phyloP scores from a whole-genome alignment of 805 yeast species.

The Clavispora fructus region DNA sequence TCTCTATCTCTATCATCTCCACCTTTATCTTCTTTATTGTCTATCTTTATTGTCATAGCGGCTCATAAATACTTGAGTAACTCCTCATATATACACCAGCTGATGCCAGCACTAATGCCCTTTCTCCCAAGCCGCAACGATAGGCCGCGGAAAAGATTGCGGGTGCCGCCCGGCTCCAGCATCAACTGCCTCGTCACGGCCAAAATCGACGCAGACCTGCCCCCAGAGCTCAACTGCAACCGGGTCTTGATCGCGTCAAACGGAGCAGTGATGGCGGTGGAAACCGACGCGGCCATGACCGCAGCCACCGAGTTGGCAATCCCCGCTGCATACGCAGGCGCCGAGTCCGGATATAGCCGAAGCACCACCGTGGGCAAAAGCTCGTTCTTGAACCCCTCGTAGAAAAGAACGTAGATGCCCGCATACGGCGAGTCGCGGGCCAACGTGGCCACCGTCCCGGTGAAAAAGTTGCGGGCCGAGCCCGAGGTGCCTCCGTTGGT shows the following conservation, averaged over 20 bases:
- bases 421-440: constrained; percentile 95
- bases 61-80: constrained; percentile 40
- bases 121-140: constrained; percentile 77
- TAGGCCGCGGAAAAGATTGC: constrained; percentile 75
- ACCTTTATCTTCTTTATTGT: too few species aligned
- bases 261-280: constrained; percentile 89
- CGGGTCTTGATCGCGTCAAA: constrained; percentile 92
- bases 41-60: neutral
- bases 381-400: constrained; percentile 66
- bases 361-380: constrained; percentile 38
- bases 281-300: constrained; percentile 64
- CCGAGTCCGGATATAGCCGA: constrained; percentile 8
- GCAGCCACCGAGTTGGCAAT: constrained; percentile 74
- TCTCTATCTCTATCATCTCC: too few species aligned
- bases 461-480: constrained; percentile 66
- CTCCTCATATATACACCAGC: constrained; percentile 97
- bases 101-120: constrained; percentile 88
- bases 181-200: constrained; percentile 37
- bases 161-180: constrained; percentile 43
- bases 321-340: constrained; percentile 36
- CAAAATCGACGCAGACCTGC: constrained; percentile 29
- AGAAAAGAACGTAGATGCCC: constrained; percentile 81
- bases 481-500: constrained; percentile 16
- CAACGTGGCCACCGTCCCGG: constrained; percentile 83
- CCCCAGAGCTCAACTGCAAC: constrained; percentile 57